phyloP scores from a whole-genome alignment of 164 flowering plant genomes.

The Piper betle region DNA sequence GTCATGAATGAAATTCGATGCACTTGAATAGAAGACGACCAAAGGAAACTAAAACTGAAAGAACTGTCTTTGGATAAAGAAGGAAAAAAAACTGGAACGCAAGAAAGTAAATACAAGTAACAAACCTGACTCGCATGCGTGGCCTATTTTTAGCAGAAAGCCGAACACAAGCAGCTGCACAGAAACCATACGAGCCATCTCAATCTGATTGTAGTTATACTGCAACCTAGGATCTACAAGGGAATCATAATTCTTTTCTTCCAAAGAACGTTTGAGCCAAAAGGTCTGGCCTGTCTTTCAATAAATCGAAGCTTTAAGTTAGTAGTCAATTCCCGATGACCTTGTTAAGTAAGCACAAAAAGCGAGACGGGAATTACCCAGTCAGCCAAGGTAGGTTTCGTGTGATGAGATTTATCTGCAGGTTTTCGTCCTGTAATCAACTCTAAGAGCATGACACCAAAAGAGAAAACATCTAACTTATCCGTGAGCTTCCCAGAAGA shows the following conservation, averaged over 20 bases:
- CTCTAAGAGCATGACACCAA: slow-evolving; percentile 87
- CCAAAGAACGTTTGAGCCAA: slow-evolving; percentile 55
- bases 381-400: slow-evolving; percentile 81
- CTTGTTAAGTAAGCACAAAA: not conserved
- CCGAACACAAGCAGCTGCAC: slow-evolving; percentile 89
- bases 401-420: slow-evolving; percentile 39
- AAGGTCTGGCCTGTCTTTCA: slow-evolving; percentile 67
- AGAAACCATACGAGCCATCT: slow-evolving; percentile 76
- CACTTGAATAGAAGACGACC: too few relatives aligned
- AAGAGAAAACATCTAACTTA: slow-evolving; percentile 89
- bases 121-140: slow-evolving; percentile 83
- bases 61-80: not conserved
- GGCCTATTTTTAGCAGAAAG: slow-evolving; percentile 85
- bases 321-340: not conserved
- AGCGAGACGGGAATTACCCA: slow-evolving; percentile 48
- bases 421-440: slow-evolving; percentile 84
- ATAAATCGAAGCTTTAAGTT: slow-evolving; percentile 1
- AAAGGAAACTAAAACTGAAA: too few relatives aligned
- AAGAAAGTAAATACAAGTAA: not conserved
- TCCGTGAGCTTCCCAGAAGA: slow-evolving; percentile 83
- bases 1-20: too few relatives aligned
- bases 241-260: slow-evolving; percentile 56
- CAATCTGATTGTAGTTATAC: slow-evolving; percentile 34
- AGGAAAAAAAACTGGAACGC: not conserved
- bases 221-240: slow-evolving; percentile 54